phyloP scores from a whole-genome alignment of 2,329 filamentous ascomycete genomes.

The Exophiala viscosa region DNA sequence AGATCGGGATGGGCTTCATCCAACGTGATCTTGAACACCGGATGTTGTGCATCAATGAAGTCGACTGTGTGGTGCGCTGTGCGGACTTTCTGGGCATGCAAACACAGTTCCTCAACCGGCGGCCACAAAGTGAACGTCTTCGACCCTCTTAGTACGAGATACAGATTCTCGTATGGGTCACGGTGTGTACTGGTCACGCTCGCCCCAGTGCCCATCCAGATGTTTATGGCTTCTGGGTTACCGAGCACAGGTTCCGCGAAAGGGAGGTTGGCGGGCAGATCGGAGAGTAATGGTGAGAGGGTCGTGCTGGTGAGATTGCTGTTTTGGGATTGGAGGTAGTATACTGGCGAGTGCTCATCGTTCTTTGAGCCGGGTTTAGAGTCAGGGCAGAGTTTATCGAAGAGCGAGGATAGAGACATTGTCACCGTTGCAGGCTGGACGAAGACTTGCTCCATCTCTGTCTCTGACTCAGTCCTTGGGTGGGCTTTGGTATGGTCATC shows the following conservation, averaged over 20 bases:
- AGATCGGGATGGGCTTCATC: not conserved
- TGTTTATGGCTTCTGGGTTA: conserved; percentile 27
- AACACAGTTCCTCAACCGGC: conserved; percentile 26
- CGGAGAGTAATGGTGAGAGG: conserved; percentile 12
- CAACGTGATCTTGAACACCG: not conserved
- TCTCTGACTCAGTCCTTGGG: not conserved
- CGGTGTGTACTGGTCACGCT: conserved; percentile 28
- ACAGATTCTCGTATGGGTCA: conserved; percentile 30
- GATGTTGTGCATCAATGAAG: not conserved
- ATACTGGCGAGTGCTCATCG: conserved; percentile 7
- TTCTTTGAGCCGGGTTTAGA: not conserved
- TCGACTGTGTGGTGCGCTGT: conserved; percentile 3
- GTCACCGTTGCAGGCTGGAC: conserved; percentile 22
- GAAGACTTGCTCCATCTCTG: conserved; percentile 21
- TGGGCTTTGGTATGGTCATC: not conserved
- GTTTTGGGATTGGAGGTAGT: conserved; percentile 30
- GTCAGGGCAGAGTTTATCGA: conserved; percentile 13
- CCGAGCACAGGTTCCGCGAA: conserved; percentile 21
- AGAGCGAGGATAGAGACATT: conserved; percentile 22
- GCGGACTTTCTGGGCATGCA: conserved; percentile 17
- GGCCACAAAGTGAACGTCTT: conserved; percentile 28
- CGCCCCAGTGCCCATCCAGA: conserved; percentile 27
- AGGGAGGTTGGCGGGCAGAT: conserved; percentile 20
- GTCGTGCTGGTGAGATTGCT: conserved; percentile 25
- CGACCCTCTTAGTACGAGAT: conserved; percentile 24